Base-by-base conservation (phyloP, 495 filamentous ascomycete species). In the Immersiella caudata region DNA sequence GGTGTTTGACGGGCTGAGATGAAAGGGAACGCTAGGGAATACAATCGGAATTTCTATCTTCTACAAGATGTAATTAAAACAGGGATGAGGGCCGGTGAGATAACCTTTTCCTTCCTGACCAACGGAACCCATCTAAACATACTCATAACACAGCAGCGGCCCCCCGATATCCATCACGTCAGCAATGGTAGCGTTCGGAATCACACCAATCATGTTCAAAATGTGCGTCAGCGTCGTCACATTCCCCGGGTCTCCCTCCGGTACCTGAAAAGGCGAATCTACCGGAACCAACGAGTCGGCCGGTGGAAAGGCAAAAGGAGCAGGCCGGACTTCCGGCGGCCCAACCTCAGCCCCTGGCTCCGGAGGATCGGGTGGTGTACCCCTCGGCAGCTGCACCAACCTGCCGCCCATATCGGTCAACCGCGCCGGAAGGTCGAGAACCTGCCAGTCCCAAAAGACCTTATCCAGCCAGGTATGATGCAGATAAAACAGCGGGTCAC, bases 401-500 rank as follows among this genome's bases (percentile, higher is more conserved):
- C 66, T 64, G 2, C 76, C 76, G 5, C 70, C 71, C 21, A 79
- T 75, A 9, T 76, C 75, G 16, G 51, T 71, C 27, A 79, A 54
- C 9, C 76, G 67, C 11, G 46, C 67, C 16, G 68, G 22, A 18
- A 75, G 68, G 65, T 80, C 66, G n/a, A 67, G 46, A 18, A 78
- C 69, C 69, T 86, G 84, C 84, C 84, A 87, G 11, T 71, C 63
- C 70, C 75, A 77, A 83, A 83, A 87, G 20, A 85, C 9, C 3
- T 79, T 78, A 69, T 86, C 84, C 2, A 87, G 71, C 71, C 79
- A 82, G 6, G 75, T 74, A 67, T 86, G 83, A 61, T 87, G 84
- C 27, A 86, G 73, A 60, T 78, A 82, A 67, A 87, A 87, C 0
- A 82, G 68, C 24, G 84, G 84, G 63, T 87, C 84, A 14, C 75